Conservation (phyloP, 2,329 filamentous ascomycete species). For the Diplodia corticola region DNA sequence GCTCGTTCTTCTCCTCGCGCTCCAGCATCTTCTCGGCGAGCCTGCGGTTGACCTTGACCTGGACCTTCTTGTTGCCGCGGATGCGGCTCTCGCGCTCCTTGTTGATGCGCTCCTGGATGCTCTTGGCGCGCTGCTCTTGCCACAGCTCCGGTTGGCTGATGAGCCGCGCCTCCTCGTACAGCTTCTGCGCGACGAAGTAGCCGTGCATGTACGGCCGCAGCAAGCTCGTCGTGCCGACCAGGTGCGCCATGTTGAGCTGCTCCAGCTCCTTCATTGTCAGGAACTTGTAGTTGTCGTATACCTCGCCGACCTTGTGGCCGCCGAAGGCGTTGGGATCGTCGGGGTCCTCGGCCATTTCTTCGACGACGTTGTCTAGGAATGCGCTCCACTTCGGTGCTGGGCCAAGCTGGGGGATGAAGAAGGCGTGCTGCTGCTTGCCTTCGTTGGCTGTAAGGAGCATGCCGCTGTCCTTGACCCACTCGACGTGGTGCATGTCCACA, state of each 20-base stretch:
- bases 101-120: slow-evolving; percentile 91
- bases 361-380: slow-evolving; percentile 95
- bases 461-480: slow-evolving; percentile 86
- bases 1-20: slow-evolving; percentile 66
- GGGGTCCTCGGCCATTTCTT: slow-evolving; percentile 90
- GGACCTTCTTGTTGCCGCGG: slow-evolving; percentile 87
- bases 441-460: slow-evolving; percentile 98
- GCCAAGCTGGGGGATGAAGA: slow-evolving; percentile 91
- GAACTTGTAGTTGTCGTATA: slow-evolving; percentile 99
- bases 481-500: slow-evolving; percentile 92
- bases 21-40: slow-evolving; percentile 65
- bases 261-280: slow-evolving; percentile 84
- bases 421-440: slow-evolving; percentile 90
- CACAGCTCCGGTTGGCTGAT: slow-evolving; percentile 93
- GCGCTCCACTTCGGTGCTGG: slow-evolving; percentile 94
- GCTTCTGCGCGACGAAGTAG: slow-evolving; percentile 91
- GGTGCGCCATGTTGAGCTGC: slow-evolving; percentile 79
- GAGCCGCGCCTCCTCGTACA: slow-evolving; percentile 92
- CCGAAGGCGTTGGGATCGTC: slow-evolving; percentile 61
- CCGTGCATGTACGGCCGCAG: slow-evolving; percentile 98
- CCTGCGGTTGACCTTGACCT: slow-evolving; percentile 83
- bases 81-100: slow-evolving; percentile 96
- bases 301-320: slow-evolving; percentile 64
- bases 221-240: slow-evolving; percentile 86
- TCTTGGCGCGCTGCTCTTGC: slow-evolving; percentile 88